Percentiles rank a stretch among this genome's conserved stretches.
Evolutionary conservation across 2,329 filamentous ascomycete genomes (phyloP).

Genomic region (Pseudocercospora crystallina): DNA sequence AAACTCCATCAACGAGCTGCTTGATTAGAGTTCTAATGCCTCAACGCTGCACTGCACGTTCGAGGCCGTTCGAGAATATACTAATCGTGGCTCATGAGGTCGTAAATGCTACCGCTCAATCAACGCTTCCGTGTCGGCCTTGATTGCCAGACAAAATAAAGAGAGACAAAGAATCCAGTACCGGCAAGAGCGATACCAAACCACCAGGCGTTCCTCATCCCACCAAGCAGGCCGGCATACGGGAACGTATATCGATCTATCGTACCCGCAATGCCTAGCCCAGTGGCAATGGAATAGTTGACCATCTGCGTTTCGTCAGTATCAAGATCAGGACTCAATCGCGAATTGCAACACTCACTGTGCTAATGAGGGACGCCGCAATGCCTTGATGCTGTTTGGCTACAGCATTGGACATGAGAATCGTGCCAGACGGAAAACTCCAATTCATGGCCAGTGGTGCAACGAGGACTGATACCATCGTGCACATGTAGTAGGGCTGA

Average conservation of each 20-base stretch:
- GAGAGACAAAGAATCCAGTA: slow-evolving; percentile 21
- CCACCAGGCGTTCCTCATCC: slow-evolving; percentile 27
- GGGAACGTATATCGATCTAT: slow-evolving; percentile 20
- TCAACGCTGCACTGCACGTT: too few relatives aligned
- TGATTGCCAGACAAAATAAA: slow-evolving; percentile 20
- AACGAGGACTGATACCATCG: slow-evolving; percentile 37
- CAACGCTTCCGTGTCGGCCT: too few relatives aligned
- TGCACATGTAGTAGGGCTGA: slow-evolving; percentile 39
- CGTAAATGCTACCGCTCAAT: too few relatives aligned
- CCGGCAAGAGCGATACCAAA: slow-evolving; percentile 27
- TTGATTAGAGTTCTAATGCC: not conserved
- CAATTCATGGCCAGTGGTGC: slow-evolving; percentile 39
- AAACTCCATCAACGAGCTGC: slow-evolving; percentile 11
- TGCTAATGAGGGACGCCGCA: slow-evolving; percentile 26
- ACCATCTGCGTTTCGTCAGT: slow-evolving; percentile 23
- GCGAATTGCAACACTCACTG: not conserved
- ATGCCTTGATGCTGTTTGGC: slow-evolving; percentile 32
- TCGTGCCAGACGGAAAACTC: slow-evolving; percentile 30
- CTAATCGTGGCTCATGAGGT: too few relatives aligned
- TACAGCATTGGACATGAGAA: slow-evolving; percentile 32
- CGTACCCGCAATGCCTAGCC: slow-evolving; percentile 26
- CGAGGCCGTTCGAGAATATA: too few relatives aligned
- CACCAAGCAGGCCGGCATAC: slow-evolving; percentile 14
- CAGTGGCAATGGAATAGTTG: slow-evolving; percentile 30
- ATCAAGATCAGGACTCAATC: not conserved